Evolutionary conservation across 139 green algal genomes (phyloP), one percentile per base, ranked within the genome.

Genomic region (Mesotaenium endlicherianum): DNA sequence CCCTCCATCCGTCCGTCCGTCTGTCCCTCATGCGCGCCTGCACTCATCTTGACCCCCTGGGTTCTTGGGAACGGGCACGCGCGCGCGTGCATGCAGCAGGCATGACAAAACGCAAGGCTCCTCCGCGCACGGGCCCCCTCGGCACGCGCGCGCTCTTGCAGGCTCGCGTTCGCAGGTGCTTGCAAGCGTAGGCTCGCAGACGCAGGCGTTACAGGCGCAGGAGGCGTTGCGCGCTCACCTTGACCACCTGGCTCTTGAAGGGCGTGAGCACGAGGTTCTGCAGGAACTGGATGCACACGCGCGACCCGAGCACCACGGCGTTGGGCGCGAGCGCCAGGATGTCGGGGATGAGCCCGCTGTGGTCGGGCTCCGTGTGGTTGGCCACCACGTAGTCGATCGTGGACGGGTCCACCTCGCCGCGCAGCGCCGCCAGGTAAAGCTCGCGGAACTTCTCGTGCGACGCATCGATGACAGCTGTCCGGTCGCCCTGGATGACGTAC

Each of bases 401-500:
- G 43, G 53, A 30, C 2, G 53, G 47, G 31, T 90, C 79, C 1
- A 92, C 50, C 41, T 90, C 58, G 8, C 40, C 76, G 36, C 74
- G 74, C 0, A 94, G 34, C 14, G 89, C 76, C 34, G 88, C 45
- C 72, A 97, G 89, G 91, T 95, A 98, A 39, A 97, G 89, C 34
- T 90, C 87, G 26, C 90, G 82, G 90, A 98, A 98, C 91, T 98
- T 98, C 88, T 98, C 96, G 84, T 98, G 95, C 20, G 88, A 94
- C 39, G 93, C 91, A 69, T 98, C 95, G 17, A 98, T 91, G 42
- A 98, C 90, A 0, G 95, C 95, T 11, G 67, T 97, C 88, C 97
- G 95, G 16, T 95, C 87, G 31, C 95, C 94, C 69, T 93, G 94
- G 88, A 98, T 97, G 60, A 99, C 90, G 93, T 95, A 99, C 8